A percentile compares a stretch with the other conserved stretches of the same genome.
These are phyloP conservation scores for Spathaspora boniae DNA, from an alignment of 805 yeast genomes.

Conservation along the genomic window DNA sequence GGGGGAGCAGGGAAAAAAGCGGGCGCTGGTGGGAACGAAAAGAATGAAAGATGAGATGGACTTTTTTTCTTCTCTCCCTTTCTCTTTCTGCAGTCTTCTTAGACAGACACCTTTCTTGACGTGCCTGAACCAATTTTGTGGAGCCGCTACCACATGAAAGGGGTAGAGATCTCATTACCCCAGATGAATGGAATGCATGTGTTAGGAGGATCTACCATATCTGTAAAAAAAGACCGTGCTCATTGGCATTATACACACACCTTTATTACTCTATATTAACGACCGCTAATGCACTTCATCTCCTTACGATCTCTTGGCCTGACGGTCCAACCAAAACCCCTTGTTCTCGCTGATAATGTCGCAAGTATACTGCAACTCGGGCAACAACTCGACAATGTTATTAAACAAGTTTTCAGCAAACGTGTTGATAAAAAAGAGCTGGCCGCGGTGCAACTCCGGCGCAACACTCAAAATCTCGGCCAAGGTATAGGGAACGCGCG, in stretches of 20 bases:
- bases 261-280: not conserved
- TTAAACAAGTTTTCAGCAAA: constrained; percentile 78
- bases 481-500: constrained; percentile 36
- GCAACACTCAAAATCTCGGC: constrained; percentile 43
- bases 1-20: not conserved
- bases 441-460: constrained; percentile 63
- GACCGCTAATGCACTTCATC: not conserved
- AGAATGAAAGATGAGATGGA: not conserved
- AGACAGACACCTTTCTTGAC: too few species aligned
- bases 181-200: too few species aligned
- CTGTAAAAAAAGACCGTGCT: not conserved
- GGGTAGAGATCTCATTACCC: too few species aligned
- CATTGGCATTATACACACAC: not conserved
- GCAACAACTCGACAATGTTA: constrained; percentile 58
- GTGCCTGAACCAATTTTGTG: too few species aligned
- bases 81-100: too few species aligned
- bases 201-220: too few species aligned
- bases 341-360: constrained; percentile 53
- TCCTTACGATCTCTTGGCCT: constrained; percentile 4
- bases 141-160: too few species aligned
- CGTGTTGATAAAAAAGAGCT: constrained; percentile 75
- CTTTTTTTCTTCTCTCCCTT: not conserved
- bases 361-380: constrained; percentile 55
- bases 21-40: not conserved
- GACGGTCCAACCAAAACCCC: constrained; percentile 49